phyloP scores from a whole-genome alignment of 345 rosid species.

The Schrenkiella parvula region DNA sequence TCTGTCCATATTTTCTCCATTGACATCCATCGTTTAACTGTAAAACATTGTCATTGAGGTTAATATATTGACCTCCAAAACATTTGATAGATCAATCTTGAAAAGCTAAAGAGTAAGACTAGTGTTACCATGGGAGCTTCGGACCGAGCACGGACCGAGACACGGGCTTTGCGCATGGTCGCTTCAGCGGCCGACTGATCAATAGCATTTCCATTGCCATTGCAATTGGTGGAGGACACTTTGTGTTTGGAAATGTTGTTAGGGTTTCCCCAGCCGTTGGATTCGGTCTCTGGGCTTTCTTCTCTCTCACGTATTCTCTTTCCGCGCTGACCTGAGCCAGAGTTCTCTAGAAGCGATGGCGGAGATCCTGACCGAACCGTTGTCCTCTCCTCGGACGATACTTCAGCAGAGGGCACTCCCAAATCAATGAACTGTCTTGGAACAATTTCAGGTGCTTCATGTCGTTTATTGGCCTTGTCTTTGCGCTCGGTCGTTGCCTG shows the following conservation, averaged over 20 bases:
- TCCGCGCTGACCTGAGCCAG: conserved; percentile 25
- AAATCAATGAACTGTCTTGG: conserved; percentile 71
- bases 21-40: conserved; percentile 91
- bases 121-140: conserved; percentile 44
- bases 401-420: conserved; percentile 50
- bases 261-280: conserved; percentile 56
- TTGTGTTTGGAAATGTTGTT: conserved; percentile 55
- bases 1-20: conserved; percentile 99
- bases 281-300: conserved; percentile 63
- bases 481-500: conserved; percentile 20
- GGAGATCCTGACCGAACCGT: conserved; percentile 40
- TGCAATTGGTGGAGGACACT: neutral
- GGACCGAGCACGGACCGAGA: conserved; percentile 94
- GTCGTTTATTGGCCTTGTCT: conserved; percentile 1
- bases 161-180: conserved; percentile 99
- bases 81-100: neutral
- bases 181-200: conserved; percentile 70
- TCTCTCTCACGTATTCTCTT: conserved; percentile 47
- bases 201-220: conserved; percentile 20
- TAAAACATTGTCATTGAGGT: neutral
- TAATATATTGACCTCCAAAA: neutral
- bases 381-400: conserved; percentile 72
- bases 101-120: neutral
- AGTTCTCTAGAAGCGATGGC: conserved; percentile 29
- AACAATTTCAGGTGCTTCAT: conserved; percentile 27